These are phyloP conservation scores for Monascus purpureus DNA, from an alignment of 495 filamentous ascomycete genomes.

Conservation along the genomic window DNA sequence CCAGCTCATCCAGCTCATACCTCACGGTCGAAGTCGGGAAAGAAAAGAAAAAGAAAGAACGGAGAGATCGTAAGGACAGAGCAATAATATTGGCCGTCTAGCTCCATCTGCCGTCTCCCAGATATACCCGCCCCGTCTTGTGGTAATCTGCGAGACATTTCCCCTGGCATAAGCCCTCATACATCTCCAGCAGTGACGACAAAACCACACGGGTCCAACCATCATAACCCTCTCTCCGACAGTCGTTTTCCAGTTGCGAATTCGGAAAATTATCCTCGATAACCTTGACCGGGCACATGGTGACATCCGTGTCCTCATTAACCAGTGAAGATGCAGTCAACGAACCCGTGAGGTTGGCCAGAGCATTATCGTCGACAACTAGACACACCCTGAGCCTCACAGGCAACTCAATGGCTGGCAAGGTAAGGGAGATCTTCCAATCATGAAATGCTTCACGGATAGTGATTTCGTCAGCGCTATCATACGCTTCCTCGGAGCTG, in stretches of 20 bases:
- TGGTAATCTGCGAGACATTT: conserved; percentile 14
- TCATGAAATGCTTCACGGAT: conserved; percentile 14
- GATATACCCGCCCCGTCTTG: conserved; percentile 12
- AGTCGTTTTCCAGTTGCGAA: conserved; percentile 6
- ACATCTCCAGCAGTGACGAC: conserved; percentile 16
- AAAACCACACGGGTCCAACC: conserved; percentile 18
- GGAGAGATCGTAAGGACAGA: too few relatives aligned
- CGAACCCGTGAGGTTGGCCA: conserved; percentile 6
- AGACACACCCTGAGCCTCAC: conserved; percentile 14
- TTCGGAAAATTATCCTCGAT: conserved; percentile 23
- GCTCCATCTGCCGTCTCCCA: conserved; percentile 14
- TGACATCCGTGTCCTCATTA: conserved; percentile 4
- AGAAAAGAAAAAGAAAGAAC: too few relatives aligned
- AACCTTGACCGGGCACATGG: conserved; percentile 13
- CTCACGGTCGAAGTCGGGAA: too few relatives aligned
- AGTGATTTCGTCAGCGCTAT: conserved; percentile 4
- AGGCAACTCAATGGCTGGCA: conserved; percentile 15
- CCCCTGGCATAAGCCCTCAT: conserved; percentile 14
- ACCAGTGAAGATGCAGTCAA: conserved; percentile 3
- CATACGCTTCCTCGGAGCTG: conserved; percentile 6
- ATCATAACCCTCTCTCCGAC: conserved; percentile 6
- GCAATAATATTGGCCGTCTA: too few relatives aligned
- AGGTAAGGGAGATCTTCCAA: conserved; percentile 13
- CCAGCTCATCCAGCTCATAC: too few relatives aligned
- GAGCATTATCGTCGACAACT: conserved; percentile 13